phyloP scores from a whole-genome alignment of 2,329 filamentous ascomycete genomes.

The Eutypella sp. region DNA sequence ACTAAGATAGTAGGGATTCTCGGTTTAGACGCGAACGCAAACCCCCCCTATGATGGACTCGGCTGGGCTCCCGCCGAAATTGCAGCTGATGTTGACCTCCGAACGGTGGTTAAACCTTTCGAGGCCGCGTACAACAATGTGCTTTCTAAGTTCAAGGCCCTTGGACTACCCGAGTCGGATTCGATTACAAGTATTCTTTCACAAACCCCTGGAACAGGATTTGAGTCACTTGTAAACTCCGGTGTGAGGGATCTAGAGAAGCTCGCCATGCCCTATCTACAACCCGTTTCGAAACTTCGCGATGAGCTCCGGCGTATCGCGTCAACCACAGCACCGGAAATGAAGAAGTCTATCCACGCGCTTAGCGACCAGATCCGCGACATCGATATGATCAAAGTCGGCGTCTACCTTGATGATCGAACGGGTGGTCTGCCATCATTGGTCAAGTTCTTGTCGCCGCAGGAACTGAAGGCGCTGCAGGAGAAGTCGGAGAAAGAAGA shows the following conservation, averaged over 20 bases:
- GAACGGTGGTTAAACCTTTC: conserved; percentile 43
- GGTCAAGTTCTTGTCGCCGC: conserved; percentile 59
- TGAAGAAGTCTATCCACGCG: conserved; percentile 66
- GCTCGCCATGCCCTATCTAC: conserved; percentile 51
- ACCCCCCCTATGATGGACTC: conserved; percentile 48
- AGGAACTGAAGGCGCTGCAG: conserved; percentile 51
- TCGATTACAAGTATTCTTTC: conserved; percentile 38
- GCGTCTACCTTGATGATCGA: conserved; percentile 84
- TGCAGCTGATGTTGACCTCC: conserved; percentile 37
- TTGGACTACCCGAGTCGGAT: conserved; percentile 44
- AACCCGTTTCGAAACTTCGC: conserved; percentile 51
- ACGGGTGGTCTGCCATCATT: conserved; percentile 62
- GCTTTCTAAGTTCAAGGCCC: conserved; percentile 38
- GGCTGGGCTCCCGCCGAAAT: conserved; percentile 46
- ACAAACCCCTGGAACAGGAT: conserved; percentile 41
- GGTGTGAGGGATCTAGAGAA: conserved; percentile 49
- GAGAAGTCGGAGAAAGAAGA: conserved; percentile 58
- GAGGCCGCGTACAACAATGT: conserved; percentile 40
- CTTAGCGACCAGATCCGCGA: conserved; percentile 81
- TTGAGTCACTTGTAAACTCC: conserved; percentile 36
- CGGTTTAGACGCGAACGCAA: conserved; percentile 65
- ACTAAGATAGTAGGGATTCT: conserved; percentile 82
- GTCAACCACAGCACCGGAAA: conserved; percentile 37
- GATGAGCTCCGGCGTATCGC: conserved; percentile 57
- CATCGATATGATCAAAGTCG: conserved; percentile 72